These are phyloP conservation scores for Penicillium sp. DNA, from an alignment of 2,329 filamentous ascomycete species.

Conservation along the genomic window DNA sequence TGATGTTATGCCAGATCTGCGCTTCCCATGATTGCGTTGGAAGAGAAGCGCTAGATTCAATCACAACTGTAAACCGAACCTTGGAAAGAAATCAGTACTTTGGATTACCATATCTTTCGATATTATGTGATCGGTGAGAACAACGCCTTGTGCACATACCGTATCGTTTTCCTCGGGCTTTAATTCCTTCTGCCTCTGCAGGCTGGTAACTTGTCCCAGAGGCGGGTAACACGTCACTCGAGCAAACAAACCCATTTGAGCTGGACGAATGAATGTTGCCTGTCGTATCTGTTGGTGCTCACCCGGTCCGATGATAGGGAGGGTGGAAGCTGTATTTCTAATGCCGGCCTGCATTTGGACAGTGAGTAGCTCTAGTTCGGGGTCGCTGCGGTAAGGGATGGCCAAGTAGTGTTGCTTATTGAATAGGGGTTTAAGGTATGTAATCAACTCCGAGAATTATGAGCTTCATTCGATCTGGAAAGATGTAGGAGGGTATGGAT, in stretches of 20 bases:
- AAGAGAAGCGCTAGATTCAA: constrained; percentile 67
- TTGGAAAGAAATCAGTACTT: constrained; percentile 28
- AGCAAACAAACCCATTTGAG: constrained; percentile 58
- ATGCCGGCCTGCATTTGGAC: constrained; percentile 14
- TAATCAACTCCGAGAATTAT: not conserved
- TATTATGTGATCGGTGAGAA: not conserved
- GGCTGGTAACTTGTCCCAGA: constrained; percentile 73
- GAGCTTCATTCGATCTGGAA: not conserved
- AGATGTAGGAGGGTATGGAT: not conserved
- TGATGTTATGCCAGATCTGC: constrained; percentile 74
- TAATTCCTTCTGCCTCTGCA: constrained; percentile 50
- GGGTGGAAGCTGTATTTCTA: constrained; percentile 25
- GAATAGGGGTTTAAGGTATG: not conserved
- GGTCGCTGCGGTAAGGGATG: too few species aligned
- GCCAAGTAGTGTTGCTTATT: not conserved
- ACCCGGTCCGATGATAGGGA: constrained; percentile 29
- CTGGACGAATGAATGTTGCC: constrained; percentile 43
- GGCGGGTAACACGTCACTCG: constrained; percentile 70
- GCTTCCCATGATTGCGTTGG: constrained; percentile 71
- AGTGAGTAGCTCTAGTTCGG: not conserved
- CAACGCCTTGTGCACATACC: constrained; percentile 28
- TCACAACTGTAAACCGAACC: constrained; percentile 69
- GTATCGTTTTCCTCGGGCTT: constrained; percentile 31
- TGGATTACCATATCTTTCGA: not conserved
- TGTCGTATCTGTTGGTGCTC: constrained; percentile 29